Base-by-base conservation (phyloP, 2,329 filamentous ascomycete species). In the Shiraia sp. region DNA sequence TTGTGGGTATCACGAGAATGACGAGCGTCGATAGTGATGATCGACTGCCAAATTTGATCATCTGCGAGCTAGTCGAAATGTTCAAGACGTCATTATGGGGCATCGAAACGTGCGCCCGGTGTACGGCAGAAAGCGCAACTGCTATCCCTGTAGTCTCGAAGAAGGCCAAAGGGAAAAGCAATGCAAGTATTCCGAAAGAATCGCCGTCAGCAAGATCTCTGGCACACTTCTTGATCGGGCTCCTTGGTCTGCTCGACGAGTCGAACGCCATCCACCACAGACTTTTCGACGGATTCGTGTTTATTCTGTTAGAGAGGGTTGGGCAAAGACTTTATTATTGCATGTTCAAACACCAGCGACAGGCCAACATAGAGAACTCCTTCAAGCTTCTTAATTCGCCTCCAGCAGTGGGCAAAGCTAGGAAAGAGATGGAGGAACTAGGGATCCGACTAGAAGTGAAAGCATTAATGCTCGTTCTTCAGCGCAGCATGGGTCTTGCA, bases 241-340 rank as follows among this genome's bases (percentile, higher is more conserved):
- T 72, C 3, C 44, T 75, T 4, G 59, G 64, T 1, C 51, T 63
- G 10, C 59, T 75, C 1, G 66, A 72, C 22, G 53, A 68, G 19
- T 65, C 59, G 8, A 49, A 63, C 13, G 41, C 55, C 3, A 28
- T 59, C 9, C 72, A 75, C 28, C 64, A 65, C 22, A 53, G 67
- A 14, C 46, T 77, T 1, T 75, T 75, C 37, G 73, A 76, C 55
- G 72, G 71, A 2, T 69, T 74, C 24, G 55, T 69, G 2, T 76
- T 68, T 39, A 51, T 69, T 10, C 44, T 75, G 1, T 54, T 76
- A 2, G 63, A 73, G 16, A 65, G 63, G 14, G 54, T 73, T 1
- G 72, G 72, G 4, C 57, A 61, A 14, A 57, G 59, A 1, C 53
- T 75, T 2, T 74, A 68, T 41, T 60, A 66, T 30, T 63, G 60